phyloP scores from a whole-genome alignment of 2,329 filamentous ascomycete genomes.

The Sporothrix curviconia region DNA sequence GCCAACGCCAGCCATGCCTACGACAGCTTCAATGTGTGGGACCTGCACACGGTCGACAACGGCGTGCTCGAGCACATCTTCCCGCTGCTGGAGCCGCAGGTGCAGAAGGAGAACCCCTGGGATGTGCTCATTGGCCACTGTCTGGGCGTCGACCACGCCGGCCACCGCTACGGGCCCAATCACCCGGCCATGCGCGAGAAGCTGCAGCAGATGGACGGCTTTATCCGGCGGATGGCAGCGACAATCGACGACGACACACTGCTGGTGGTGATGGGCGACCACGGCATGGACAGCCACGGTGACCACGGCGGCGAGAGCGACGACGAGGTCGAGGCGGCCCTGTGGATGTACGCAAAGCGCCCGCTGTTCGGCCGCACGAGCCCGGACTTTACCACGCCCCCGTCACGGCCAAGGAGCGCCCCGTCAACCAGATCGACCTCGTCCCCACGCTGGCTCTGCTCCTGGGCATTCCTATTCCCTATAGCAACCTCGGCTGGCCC shows the following conservation, averaged over 20 bases:
- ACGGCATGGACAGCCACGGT: conserved; percentile 95
- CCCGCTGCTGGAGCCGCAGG: conserved; percentile 65
- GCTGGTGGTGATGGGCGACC: conserved; percentile 95
- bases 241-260: conserved; percentile 78
- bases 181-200: conserved; percentile 90
- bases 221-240: conserved; percentile 65
- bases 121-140: conserved; percentile 94
- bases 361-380: conserved; percentile 74
- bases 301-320: conserved; percentile 98
- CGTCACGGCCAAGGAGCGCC: conserved; percentile 68
- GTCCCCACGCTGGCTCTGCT: conserved; percentile 87
- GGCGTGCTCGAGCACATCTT: conserved; percentile 88
- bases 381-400: conserved; percentile 50
- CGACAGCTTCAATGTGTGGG: conserved; percentile 98
- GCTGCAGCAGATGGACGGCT: conserved; percentile 79
- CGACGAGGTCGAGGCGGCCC: conserved; percentile 85
- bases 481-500: conserved; percentile 87
- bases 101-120: conserved; percentile 52
- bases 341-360: conserved; percentile 98
- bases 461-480: conserved; percentile 86
- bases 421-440: conserved; percentile 82
- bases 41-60: conserved; percentile 92
- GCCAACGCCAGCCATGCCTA: conserved; percentile 78
- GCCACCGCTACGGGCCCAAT: conserved; percentile 89
- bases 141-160: conserved; percentile 92